Evolutionary conservation across 2,329 filamentous ascomycete species (phyloP), one percentile per base, ranked within the genome.

Genomic region (Colletotrichum filicis): DNA sequence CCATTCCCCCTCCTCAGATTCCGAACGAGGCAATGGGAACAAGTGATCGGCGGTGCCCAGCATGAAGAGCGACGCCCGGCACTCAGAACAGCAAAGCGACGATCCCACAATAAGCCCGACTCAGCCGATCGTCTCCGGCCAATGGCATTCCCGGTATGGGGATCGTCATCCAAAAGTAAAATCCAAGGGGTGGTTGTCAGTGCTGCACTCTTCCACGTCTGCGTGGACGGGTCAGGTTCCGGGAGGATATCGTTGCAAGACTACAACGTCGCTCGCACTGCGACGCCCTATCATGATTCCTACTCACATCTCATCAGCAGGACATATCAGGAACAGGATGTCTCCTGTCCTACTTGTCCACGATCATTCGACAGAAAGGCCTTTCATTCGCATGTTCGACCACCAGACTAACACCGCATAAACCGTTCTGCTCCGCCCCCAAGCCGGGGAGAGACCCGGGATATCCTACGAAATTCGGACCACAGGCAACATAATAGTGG

Each of bases 41-140:
- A 67, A 67, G 57, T 61, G 71, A 74, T 74, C 71, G 68, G 63
- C 71, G 28, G 62, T 72, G 22, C 28, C 57, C 28, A 58, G 61
- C 67, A 72, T 59, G 66, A 52, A 69, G 49, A 59, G 11, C 65
- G 35, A 19, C 57, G 64, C 53, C 52, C 69, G 69, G 65, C 65
- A 63, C 57, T 67, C 59, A 58, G 19, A 52, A 42, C 37, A 70
- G 22, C 59, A 72, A 32, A 46, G 28, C 35, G 71, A 66, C 52
- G 68, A 71, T 71, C 71, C 68, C 68, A 71, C 53, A 73, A 67
- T 71, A 71, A 67, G 67, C 61, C 71, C 67, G 66, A 63, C 71
- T 59, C 61, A 67, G 56, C 68, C 71, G 68, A 62, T 72, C 57
- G 30, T 22, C 52, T n/a, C 28, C 56, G 46, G 32, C 70, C 70